These are phyloP conservation scores for Neurospora pannonica DNA, from an alignment of 495 filamentous ascomycete genomes.

Conservation along the genomic window DNA sequence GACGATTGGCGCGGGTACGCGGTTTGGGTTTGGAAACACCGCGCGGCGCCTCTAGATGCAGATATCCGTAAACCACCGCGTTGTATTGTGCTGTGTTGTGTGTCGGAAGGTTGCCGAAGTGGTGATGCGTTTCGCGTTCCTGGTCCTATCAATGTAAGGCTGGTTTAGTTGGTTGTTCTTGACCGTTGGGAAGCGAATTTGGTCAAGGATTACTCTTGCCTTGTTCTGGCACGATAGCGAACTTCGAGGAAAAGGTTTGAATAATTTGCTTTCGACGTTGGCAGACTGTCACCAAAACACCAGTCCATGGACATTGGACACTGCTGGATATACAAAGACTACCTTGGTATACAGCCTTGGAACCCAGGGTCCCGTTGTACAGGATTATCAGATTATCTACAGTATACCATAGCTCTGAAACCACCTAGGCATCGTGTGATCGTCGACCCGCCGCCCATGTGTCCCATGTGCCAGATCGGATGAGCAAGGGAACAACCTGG, in stretches of 20 bases:
- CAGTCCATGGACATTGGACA: too few relatives aligned
- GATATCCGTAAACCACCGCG: not conserved
- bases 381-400: not conserved
- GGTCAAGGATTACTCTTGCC: too few relatives aligned
- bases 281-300: too few relatives aligned
- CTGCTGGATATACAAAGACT: too few relatives aligned
- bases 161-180: not conserved
- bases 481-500: not conserved
- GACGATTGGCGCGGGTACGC: not conserved
- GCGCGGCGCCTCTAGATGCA: not conserved
- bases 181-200: not conserved
- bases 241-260: too few relatives aligned
- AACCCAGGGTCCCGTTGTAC: not conserved
- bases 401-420: not conserved
- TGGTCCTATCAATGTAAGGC: not conserved
- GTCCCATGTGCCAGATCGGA: not conserved
- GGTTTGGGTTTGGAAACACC: not conserved
- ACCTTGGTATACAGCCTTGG: not conserved
- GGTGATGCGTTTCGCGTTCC: not conserved
- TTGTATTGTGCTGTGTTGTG: not conserved
- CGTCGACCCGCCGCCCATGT: not conserved
- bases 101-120: not conserved
- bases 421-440: not conserved
- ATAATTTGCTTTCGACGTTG: too few relatives aligned
- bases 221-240: not conserved